Evolutionary conservation across 352 stramenopile species (phyloP).

Genomic region (Peronospora tabacina): DNA sequence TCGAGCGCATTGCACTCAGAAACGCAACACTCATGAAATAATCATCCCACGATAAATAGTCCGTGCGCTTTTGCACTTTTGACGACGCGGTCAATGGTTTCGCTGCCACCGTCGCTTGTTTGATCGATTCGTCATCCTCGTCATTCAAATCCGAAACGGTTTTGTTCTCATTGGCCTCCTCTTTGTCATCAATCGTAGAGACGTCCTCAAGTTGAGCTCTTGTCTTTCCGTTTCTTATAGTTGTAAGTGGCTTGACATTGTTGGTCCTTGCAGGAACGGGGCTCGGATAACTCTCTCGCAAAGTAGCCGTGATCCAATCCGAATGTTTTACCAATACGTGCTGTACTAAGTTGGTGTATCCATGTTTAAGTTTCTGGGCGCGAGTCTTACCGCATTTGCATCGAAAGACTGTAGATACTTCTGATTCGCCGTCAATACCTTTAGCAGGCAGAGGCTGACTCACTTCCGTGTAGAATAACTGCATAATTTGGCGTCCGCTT

Average conservation of each 20-base stretch:
- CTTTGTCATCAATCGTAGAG: no score
- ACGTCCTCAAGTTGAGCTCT: background rate
- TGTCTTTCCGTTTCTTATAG: conserved; percentile 11
- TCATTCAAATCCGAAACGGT: background rate
- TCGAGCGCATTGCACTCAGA: conserved; percentile 97
- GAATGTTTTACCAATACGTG: conserved; percentile 59
- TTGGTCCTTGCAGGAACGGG: conserved; percentile 16
- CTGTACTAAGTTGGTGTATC: conserved; percentile 61
- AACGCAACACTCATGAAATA: conserved; percentile 99
- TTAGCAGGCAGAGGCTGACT: background rate
- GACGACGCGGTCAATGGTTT: background rate
- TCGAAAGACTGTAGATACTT: conserved; percentile 30
- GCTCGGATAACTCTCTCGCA: conserved; percentile 20
- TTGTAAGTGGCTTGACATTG: conserved; percentile 7
- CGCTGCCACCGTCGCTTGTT: background rate
- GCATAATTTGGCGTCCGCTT: conserved; percentile 37
- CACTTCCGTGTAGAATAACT: conserved; percentile 44
- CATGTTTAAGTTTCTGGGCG: conserved; percentile 39
- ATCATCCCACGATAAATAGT: conserved; percentile 97
- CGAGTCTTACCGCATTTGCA: conserved; percentile 61
- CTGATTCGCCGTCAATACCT: conserved; percentile 1
- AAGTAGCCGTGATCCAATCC: conserved; percentile 37
- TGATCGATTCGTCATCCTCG: background rate
- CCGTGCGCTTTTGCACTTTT: conserved; percentile 48
- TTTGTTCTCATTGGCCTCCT: conserved; percentile 1